Evolutionary conservation across 2,329 filamentous ascomycete species (phyloP).

Genomic region (Microcyclosporella mali): DNA sequence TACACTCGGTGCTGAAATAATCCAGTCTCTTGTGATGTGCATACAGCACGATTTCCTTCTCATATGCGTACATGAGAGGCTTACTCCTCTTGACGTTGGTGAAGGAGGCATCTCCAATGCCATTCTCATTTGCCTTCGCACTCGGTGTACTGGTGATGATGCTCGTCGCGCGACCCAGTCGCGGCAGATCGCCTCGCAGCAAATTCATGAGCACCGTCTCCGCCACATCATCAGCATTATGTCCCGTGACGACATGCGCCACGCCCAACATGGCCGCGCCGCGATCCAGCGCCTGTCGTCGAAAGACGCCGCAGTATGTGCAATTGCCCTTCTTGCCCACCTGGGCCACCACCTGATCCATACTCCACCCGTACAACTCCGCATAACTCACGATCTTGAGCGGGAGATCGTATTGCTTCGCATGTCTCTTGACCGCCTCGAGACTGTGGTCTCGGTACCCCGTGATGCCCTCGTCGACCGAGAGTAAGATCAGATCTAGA

Average conservation of each 20-base stretch:
- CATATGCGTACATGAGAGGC: slow-evolving; percentile 95
- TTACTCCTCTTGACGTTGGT: slow-evolving; percentile 94
- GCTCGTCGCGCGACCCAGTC: slow-evolving; percentile 79
- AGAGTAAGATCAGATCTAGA: slow-evolving; percentile 76
- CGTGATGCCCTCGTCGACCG: slow-evolving; percentile 94
- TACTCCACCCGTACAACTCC: slow-evolving; percentile 96
- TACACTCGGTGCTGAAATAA: slow-evolving; percentile 97
- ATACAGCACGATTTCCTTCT: slow-evolving; percentile 98
- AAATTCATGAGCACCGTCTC: slow-evolving; percentile 98
- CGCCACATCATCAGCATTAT: slow-evolving; percentile 95
- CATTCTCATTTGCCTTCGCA: slow-evolving; percentile 14
- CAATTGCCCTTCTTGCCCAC: slow-evolving; percentile 98
- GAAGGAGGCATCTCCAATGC: slow-evolving; percentile 41
- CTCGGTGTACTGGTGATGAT: slow-evolving; percentile 66
- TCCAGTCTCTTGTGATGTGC: slow-evolving; percentile 94
- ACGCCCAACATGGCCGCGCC: slow-evolving; percentile 84
- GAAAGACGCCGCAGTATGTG: slow-evolving; percentile 96
- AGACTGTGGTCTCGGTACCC: slow-evolving; percentile 94
- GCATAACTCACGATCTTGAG: slow-evolving; percentile 89
- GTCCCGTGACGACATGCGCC: slow-evolving; percentile 89
- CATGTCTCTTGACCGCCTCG: slow-evolving; percentile 93
- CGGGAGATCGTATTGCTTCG: slow-evolving; percentile 82
- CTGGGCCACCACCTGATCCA: slow-evolving; percentile 96
- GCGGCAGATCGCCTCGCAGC: slow-evolving; percentile 79
- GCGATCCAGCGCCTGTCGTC: slow-evolving; percentile 86